Base-by-base conservation (phyloP, 768 basidiomycete species). In the Paxillus rubicundulus region DNA sequence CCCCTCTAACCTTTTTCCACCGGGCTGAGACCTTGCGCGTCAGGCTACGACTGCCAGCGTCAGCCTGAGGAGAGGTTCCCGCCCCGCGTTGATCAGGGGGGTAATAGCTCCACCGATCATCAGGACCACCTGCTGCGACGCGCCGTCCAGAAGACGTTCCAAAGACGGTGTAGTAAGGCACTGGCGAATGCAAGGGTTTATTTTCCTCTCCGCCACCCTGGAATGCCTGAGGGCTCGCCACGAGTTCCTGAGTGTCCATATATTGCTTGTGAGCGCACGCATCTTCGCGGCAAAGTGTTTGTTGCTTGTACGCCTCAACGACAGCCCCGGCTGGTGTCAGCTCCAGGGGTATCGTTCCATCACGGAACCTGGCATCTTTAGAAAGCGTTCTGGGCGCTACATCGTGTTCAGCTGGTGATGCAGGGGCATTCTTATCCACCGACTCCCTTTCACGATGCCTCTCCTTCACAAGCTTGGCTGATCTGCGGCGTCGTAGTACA, bases 91-190 rank as follows among this genome's bases (percentile, higher is more conserved):
- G 58, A 32, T 48, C 42, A 20, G 40, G 30, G 24, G 54, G 34
- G 36, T 45, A 17, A 39, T 13, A 46, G 24, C 39, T 33, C 44
- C 36, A 67, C 43, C 47, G 60, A 54, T 80, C 80, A 9, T 73
- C 72, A 0, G 73, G 71, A 9, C 74, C 72, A 0, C 76, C 77
- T 0, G 75, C 75, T 12, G 73, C 75, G 14, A 79, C 70, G 6
- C 77, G 67, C 8, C 72, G 73, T 1, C 73, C 81, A 1, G 77
- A 70, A 0, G 71, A 63, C 6, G 73, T 70, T 1, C 82, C 82
- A 52, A 82, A 75, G 14, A 84, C 76, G 4, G 82, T 80, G 57
- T 82, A 82, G 47, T 82, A 81, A n/a, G 82, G 81, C 9, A 67
- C 71, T 32, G 61, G 56, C 12, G 66, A 52, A 8, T 38, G 50